Percentiles rank a stretch among this genome's conserved stretches.
Conservation (phyloP, 2,329 filamentous ascomycete genomes). For the Juglanconis sp. region DNA sequence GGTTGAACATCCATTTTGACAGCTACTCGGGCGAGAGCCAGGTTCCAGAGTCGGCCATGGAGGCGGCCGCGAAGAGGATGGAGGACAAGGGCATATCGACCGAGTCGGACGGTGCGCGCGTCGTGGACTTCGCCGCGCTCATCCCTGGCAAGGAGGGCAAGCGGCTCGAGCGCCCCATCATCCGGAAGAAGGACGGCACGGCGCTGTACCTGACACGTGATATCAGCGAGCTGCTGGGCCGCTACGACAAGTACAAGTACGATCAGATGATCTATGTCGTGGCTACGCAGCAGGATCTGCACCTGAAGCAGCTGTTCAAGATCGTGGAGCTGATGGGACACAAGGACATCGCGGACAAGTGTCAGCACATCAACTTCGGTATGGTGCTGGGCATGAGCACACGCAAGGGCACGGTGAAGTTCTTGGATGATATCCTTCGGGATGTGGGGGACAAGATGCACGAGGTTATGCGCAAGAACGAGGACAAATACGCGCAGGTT, state of each 20-base stretch:
- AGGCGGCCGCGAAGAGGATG: conserved; percentile 58
- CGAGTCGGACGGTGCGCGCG: conserved; percentile 68
- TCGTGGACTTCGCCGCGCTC: conserved; percentile 70
- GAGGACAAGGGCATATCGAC: conserved; percentile 63
- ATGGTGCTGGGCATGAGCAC: conserved; percentile 70
- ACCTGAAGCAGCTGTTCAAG: conserved; percentile 73
- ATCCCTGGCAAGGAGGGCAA: conserved; percentile 65
- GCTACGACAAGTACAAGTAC: conserved; percentile 61
- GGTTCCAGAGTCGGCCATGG: conserved; percentile 65
- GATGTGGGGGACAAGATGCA: conserved; percentile 95
- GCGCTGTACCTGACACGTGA: conserved; percentile 76
- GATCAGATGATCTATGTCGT: conserved; percentile 82
- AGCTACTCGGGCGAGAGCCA: conserved; percentile 74
- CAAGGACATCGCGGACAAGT: conserved; percentile 63
- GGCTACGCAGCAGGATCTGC: conserved; percentile 68
- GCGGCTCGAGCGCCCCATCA: conserved; percentile 66
- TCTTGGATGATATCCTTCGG: conserved; percentile 67
- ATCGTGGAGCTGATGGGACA: conserved; percentile 70
- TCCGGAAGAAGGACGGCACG: conserved; percentile 72
- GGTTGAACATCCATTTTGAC: conserved; percentile 70
- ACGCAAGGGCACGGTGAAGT: conserved; percentile 71
- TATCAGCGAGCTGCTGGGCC: conserved; percentile 69
- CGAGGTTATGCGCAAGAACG: conserved; percentile 90
- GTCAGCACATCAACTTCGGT: conserved; percentile 74
- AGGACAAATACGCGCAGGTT: conserved; percentile 85